phyloP scores from a whole-genome alignment of 2,329 filamentous ascomycete species.

The Fusarium albosuccineum region DNA sequence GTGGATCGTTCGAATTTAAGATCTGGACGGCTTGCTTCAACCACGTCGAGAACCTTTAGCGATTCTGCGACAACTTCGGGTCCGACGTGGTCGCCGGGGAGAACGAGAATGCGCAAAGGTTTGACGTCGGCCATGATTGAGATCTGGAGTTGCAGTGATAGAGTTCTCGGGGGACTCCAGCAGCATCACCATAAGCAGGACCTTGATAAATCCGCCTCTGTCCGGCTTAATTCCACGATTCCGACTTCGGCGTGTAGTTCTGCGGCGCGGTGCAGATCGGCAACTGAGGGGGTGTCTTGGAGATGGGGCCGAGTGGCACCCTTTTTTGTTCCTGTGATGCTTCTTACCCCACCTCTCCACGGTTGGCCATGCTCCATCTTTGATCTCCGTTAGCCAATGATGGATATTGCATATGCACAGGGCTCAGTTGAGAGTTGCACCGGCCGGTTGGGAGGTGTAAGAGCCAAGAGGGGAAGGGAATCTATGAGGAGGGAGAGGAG shows the following conservation, averaged over 20 bases:
- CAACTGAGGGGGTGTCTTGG: background rate
- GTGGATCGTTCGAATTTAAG: conserved; percentile 48
- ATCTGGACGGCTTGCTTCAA: conserved; percentile 50
- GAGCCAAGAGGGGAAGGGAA: too few species aligned
- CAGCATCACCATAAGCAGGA: background rate
- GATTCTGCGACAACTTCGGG: conserved; percentile 62
- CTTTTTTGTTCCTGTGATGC: conserved; percentile 1
- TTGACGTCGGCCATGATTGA: conserved; percentile 14
- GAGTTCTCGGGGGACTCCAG: background rate
- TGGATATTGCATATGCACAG: too few species aligned
- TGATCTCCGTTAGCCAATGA: too few species aligned
- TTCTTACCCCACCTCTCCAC: background rate
- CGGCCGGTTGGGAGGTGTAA: too few species aligned
- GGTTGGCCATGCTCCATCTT: too few species aligned
- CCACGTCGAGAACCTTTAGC: conserved; percentile 59
- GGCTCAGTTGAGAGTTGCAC: too few species aligned
- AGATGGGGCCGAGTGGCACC: background rate
- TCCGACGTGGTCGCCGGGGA: conserved; percentile 61
- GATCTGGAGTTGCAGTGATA: background rate
- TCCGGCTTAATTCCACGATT: background rate
- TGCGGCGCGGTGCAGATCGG: background rate
- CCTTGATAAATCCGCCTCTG: background rate
- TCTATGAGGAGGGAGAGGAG: too few species aligned
- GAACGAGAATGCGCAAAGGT: conserved; percentile 54
- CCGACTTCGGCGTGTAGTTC: background rate